A percentile compares a stretch with the other conserved stretches of the same genome.
phyloP scores from a whole-genome alignment of 2,329 filamentous ascomycete genomes.

The Trichoderma lentiforme region DNA sequence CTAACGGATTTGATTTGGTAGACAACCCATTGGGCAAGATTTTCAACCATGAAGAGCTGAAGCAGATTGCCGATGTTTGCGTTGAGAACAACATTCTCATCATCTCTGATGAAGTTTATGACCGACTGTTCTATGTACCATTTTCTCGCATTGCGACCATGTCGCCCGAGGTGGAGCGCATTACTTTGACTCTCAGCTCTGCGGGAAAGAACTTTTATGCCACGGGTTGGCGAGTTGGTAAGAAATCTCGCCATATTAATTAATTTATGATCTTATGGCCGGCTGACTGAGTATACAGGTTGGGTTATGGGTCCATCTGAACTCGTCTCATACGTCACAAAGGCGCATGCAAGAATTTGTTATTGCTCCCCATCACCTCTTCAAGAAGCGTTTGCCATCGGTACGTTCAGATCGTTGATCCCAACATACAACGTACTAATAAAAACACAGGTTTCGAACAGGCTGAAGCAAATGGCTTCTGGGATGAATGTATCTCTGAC shows the following conservation, averaged over 20 bases:
- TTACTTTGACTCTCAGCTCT: background rate
- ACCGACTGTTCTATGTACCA: background rate
- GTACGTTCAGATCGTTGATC: background rate
- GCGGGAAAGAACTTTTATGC: conserved; percentile 11
- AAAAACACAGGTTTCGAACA: background rate
- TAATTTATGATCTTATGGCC: no score
- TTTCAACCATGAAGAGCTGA: background rate
- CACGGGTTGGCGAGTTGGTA: conserved; percentile 5
- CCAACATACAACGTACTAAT: background rate
- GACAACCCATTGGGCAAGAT: conserved; percentile 2
- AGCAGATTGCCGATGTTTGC: background rate
- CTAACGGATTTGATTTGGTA: background rate
- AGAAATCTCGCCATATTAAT: background rate
- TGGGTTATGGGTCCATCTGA: background rate
- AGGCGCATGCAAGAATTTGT: background rate
- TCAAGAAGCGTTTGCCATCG: conserved; percentile 3
- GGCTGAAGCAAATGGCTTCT: background rate
- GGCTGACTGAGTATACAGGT: background rate
- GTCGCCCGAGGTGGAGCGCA: background rate
- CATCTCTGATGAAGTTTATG: background rate
- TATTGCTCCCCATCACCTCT: conserved; percentile 3
- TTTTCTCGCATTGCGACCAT: conserved; percentile 2
- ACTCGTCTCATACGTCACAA: background rate
- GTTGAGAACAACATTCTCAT: conserved; percentile 10
- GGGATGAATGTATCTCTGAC: background rate